Evolutionary conservation across 2,329 filamentous ascomycete genomes (phyloP).

Genomic region (Diaporthe caulivora): DNA sequence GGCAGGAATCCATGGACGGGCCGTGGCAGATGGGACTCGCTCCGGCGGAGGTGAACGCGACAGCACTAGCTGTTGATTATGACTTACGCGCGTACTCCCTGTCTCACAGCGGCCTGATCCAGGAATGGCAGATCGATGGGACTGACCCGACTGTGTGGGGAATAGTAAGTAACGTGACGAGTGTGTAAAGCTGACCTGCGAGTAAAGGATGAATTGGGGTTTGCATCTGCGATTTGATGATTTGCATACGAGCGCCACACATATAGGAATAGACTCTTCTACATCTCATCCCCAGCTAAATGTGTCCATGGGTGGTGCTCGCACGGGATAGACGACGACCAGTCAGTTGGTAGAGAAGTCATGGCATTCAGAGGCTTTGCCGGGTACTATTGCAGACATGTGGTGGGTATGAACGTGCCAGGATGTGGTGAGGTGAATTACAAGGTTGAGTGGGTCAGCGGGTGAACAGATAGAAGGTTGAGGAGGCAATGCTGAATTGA

Average conservation of each 20-base stretch:
- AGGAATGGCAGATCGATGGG: slow-evolving; percentile 28
- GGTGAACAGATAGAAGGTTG: neutral
- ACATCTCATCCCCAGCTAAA: neutral
- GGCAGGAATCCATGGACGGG: slow-evolving; percentile 19
- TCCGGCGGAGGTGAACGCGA: neutral
- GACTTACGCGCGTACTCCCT: slow-evolving; percentile 13
- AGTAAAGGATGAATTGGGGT: neutral
- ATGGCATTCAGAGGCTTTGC: too few relatives aligned
- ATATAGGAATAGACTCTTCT: too few relatives aligned
- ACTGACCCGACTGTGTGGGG: slow-evolving; percentile 7
- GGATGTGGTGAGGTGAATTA: neutral
- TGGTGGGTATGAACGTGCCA: neutral
- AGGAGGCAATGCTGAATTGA: neutral
- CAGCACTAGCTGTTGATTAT: slow-evolving; percentile 16
- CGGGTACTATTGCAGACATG: neutral
- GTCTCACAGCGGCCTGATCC: neutral
- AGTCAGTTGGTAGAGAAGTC: too few relatives aligned
- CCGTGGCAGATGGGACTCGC: slow-evolving; percentile 20
- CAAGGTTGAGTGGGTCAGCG: neutral
- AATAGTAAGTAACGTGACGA: slow-evolving; percentile 8
- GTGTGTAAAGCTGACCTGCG: neutral
- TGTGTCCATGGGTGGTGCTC: neutral
- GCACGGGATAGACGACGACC: neutral
- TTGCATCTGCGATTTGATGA: too few relatives aligned
- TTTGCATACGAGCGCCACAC: neutral